Conservation (phyloP, 2,329 filamentous ascomycete genomes). For the Ophiostoma australiae region DNA sequence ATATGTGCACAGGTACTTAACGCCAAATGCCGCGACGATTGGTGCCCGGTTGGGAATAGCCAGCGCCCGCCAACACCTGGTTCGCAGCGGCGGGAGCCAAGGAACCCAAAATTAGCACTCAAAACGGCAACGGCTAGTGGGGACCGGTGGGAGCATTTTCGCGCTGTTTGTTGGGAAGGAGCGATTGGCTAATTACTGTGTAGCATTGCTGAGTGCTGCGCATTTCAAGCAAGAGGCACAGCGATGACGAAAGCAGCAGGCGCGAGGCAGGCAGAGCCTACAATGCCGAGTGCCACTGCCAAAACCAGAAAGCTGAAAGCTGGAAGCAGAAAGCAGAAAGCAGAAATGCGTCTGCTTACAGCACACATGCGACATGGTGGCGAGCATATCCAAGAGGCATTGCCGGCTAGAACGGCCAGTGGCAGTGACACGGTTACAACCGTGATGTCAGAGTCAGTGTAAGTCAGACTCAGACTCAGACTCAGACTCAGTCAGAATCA, state of each 20-base stretch:
- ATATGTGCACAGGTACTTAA: neutral
- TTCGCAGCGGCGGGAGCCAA: constrained; percentile 3
- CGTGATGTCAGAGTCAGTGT: neutral
- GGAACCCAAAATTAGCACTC: constrained; percentile 2
- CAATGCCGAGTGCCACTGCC: neutral
- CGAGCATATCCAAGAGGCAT: neutral
- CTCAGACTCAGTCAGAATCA: neutral
- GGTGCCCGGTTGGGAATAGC: neutral
- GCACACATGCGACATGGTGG: neutral
- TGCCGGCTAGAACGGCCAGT: neutral
- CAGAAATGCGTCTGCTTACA: neutral
- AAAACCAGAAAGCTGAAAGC: neutral
- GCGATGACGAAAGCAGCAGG: constrained; percentile 4
- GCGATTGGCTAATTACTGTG: neutral
- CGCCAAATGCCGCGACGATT: constrained; percentile 1
- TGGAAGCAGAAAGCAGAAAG: neutral
- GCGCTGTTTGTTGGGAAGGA: neutral
- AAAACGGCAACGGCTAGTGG: constrained; percentile 1
- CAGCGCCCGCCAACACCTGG: neutral
- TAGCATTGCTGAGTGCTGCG: neutral
- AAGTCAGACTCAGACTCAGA: neutral
- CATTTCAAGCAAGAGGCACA: constrained; percentile 1
- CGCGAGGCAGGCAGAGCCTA: neutral
- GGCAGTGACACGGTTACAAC: neutral
- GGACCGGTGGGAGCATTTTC: neutral